These are phyloP conservation scores for Boletus rubescentipes DNA, from an alignment of 768 basidiomycete species.

Conservation along the genomic window DNA sequence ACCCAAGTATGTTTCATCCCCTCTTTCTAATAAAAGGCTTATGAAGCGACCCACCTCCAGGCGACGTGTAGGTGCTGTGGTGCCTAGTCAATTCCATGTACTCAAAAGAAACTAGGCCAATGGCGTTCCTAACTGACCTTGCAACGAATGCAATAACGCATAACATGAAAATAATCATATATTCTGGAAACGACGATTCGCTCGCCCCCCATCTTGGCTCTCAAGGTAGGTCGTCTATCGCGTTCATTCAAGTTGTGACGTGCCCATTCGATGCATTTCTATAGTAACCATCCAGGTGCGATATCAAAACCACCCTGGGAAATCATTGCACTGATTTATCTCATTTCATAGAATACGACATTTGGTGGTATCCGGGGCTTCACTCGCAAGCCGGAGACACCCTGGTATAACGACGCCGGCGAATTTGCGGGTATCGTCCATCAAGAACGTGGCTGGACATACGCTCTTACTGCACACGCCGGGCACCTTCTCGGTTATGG, in stretches of 20 bases:
- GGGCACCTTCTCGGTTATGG: slow-evolving; percentile 40
- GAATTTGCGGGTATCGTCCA: slow-evolving; percentile 68
- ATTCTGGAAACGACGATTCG: too few species aligned
- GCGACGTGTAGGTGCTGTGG: slow-evolving; percentile 33
- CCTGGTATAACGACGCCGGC: slow-evolving; percentile 61
- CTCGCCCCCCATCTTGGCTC: slow-evolving; percentile 62
- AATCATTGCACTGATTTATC: background rate
- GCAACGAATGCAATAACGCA: slow-evolving; percentile 60
- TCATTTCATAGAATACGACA: slow-evolving; percentile 59
- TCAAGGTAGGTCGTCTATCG: slow-evolving; percentile 44
- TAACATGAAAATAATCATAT: slow-evolving; percentile 54
- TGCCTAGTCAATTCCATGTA: background rate
- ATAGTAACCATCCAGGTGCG: slow-evolving; percentile 56
- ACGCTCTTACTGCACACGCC: slow-evolving; percentile 37
- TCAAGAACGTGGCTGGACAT: slow-evolving; percentile 66
- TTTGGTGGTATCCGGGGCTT: slow-evolving; percentile 79
- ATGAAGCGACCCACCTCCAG: slow-evolving; percentile 17
- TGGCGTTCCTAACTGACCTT: slow-evolving; percentile 63
- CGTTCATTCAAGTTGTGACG: background rate
- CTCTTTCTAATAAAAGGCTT: background rate
- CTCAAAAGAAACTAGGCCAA: slow-evolving; percentile 44
- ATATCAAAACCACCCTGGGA: background rate
- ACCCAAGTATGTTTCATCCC: slow-evolving; percentile 34
- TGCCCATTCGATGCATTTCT: slow-evolving; percentile 13
- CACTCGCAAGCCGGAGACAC: slow-evolving; percentile 62